Conservation (phyloP, 495 filamentous ascomycete genomes). For the Aspergillus nidulans region DNA sequence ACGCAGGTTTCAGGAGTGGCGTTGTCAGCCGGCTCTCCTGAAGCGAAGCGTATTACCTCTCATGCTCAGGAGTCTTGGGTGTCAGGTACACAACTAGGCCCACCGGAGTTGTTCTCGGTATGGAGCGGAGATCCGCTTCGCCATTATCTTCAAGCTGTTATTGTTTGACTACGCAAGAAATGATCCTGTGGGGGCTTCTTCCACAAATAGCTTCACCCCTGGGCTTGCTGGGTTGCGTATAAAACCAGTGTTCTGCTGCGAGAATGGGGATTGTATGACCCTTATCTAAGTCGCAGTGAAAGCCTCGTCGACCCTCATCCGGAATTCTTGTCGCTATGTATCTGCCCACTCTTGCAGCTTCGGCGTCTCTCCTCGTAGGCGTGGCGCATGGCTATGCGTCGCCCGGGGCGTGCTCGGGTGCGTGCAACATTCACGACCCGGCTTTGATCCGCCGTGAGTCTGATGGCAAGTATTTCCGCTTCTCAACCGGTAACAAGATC, state of each 20-base stretch:
- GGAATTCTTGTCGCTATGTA: neutral
- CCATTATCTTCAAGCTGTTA: neutral
- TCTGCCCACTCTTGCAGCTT: constrained; percentile 4
- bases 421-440: constrained; percentile 63
- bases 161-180: neutral
- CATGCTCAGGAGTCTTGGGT: neutral
- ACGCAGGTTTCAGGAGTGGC: neutral
- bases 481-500: constrained; percentile 64
- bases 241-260: neutral
- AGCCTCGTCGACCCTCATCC: too few relatives aligned
- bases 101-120: constrained; percentile 5
- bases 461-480: constrained; percentile 69
- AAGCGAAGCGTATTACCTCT: neutral
- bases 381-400: constrained; percentile 45
- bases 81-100: neutral
- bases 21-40: neutral
- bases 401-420: constrained; percentile 54
- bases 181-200: neutral
- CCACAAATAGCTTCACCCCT: constrained; percentile 8
- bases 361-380: constrained; percentile 3
- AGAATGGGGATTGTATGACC: neutral
- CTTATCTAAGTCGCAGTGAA: too few relatives aligned
- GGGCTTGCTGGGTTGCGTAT: neutral
- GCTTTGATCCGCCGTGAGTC: constrained; percentile 55
- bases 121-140: neutral